A percentile compares a stretch with the other conserved stretches of the same genome.
Conservation (phyloP, 108 stramenopile species). For the Licmophora abbreviata region DNA sequence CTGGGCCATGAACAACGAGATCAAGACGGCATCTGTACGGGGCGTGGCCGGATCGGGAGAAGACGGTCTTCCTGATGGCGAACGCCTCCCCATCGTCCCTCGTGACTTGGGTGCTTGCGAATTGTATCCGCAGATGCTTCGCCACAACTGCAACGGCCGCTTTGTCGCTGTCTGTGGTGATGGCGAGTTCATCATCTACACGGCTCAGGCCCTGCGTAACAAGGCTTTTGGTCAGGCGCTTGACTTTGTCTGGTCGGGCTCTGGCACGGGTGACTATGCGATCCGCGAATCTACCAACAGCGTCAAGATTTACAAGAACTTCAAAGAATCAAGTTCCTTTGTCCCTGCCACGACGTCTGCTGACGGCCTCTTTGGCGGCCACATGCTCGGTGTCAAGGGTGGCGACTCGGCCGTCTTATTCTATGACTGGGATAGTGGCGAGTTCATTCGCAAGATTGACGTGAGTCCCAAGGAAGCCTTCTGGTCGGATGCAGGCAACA, state of each 20-base stretch:
- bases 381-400: slow-evolving; percentile 89
- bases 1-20: slow-evolving; percentile 96
- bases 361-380: slow-evolving; percentile 93
- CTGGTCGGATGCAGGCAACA: slow-evolving; percentile 95
- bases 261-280: slow-evolving; percentile 96
- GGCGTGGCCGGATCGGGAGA: slow-evolving; percentile 79
- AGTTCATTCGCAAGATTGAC: slow-evolving; percentile 94
- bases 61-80: slow-evolving; percentile 81
- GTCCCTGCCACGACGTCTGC: slow-evolving; percentile 87
- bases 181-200: slow-evolving; percentile 99
- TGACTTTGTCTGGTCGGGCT: slow-evolving; percentile 96
- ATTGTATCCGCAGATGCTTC: slow-evolving; percentile 88
- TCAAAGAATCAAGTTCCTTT: slow-evolving; percentile 79
- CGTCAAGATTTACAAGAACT: slow-evolving; percentile 95
- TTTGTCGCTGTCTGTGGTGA: slow-evolving; percentile 97
- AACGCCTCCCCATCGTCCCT: slow-evolving; percentile 63
- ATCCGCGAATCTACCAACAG: slow-evolving; percentile 89
- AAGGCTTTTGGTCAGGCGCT: slow-evolving; percentile 97
- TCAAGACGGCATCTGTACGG: slow-evolving; percentile 86
- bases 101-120: slow-evolving; percentile 95
- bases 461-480: slow-evolving; percentile 89
- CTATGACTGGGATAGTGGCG: slow-evolving; percentile 95
- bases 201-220: slow-evolving; percentile 94
- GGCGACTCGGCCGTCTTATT: slow-evolving; percentile 88
- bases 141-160: slow-evolving; percentile 98